These are phyloP conservation scores for Leccinum subgranulosum DNA, from an alignment of 768 basidiomycete species.

Conservation along the genomic window DNA sequence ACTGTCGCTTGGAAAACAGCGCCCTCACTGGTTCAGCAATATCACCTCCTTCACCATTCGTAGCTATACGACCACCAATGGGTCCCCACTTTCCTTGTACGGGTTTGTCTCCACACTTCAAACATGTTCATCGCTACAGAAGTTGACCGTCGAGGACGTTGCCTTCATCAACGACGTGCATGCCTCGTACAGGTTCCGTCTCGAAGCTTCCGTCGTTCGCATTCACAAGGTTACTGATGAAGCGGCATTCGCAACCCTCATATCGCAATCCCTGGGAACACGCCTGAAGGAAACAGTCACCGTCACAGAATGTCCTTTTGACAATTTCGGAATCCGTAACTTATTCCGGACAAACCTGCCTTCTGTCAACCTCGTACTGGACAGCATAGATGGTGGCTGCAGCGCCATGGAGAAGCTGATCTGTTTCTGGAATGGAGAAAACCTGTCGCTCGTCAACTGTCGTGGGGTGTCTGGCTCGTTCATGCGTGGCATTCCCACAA, in stretches of 20 bases:
- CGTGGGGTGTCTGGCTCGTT: slow-evolving; percentile 1
- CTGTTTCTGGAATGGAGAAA: slow-evolving; percentile 10
- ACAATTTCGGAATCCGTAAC: neutral
- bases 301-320: slow-evolving; percentile 2
- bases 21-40: slow-evolving; percentile 1
- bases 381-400: neutral
- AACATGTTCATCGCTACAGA: neutral
- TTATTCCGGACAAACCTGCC: neutral
- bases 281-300: slow-evolving; percentile 3
- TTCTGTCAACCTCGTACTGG: slow-evolving; percentile 3
- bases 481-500: neutral
- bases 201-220: slow-evolving; percentile 1
- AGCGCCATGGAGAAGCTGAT: neutral
- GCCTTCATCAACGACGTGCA: slow-evolving; percentile 5
- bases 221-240: neutral
- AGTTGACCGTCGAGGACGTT: slow-evolving; percentile 2
- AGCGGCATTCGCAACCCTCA: neutral
- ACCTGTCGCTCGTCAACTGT: slow-evolving; percentile 4
- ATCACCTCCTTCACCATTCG: slow-evolving; percentile 2
- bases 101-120: neutral
- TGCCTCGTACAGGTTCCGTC: slow-evolving; percentile 2
- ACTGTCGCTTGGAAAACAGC: neutral
- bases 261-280: slow-evolving; percentile 1
- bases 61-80: neutral
- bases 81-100: slow-evolving; percentile 1